These are phyloP conservation scores for Blastocystis sp. DNA, from an alignment of 352 stramenopile species.

Conservation along the genomic window DNA sequence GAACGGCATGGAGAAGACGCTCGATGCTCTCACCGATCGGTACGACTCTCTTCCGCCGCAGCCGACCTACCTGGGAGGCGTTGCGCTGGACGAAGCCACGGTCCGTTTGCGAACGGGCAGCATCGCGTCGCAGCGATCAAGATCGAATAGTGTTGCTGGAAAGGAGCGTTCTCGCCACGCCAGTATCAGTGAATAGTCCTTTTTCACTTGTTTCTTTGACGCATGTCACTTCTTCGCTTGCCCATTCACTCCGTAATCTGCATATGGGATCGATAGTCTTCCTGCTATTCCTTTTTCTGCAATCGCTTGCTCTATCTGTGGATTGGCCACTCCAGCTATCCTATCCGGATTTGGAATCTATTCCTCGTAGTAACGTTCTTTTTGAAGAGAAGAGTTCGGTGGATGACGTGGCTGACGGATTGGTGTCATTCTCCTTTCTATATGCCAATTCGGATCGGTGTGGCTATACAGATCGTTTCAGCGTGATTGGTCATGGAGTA, in stretches of 20 bases:
- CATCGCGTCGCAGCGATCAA: constrained; percentile 59
- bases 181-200: constrained; percentile 61
- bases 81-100: constrained; percentile 34
- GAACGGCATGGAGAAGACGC: constrained; percentile 55
- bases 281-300: too few relatives aligned
- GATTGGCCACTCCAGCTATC: too few relatives aligned
- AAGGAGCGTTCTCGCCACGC: constrained; percentile 44
- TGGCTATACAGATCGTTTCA: not conserved
- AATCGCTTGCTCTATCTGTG: too few relatives aligned
- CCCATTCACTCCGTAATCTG: too few relatives aligned
- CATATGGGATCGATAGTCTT: too few relatives aligned
- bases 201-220: constrained; percentile 2
- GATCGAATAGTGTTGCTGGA: constrained; percentile 69
- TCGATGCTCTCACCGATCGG: not conserved
- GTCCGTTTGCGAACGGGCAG: constrained; percentile 50
- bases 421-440: not conserved
- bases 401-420: too few relatives aligned
- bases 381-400: too few relatives aligned
- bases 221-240: not conserved
- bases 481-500: not conserved
- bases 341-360: too few relatives aligned
- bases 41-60: constrained; percentile 15
- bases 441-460: not conserved
- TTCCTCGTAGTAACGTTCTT: too few relatives aligned
- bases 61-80: constrained; percentile 26